These are phyloP conservation scores for Candida ovalis DNA, from an alignment of 805 yeast species.

Conservation along the genomic window DNA sequence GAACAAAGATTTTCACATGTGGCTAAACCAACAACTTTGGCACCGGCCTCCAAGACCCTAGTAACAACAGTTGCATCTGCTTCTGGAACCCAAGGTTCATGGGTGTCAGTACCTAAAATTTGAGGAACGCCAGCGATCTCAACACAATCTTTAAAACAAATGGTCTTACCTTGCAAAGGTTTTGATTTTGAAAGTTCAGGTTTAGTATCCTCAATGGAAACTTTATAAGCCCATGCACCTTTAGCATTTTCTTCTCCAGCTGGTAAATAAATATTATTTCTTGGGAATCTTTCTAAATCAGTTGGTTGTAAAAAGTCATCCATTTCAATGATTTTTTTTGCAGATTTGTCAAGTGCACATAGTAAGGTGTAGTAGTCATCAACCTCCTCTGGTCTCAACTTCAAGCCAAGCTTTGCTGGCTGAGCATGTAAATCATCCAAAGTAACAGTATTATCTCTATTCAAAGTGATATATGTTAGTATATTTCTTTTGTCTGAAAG, in stretches of 20 bases:
- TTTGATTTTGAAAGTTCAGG: slow-evolving; percentile 30
- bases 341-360: slow-evolving; percentile 28
- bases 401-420: slow-evolving; percentile 23
- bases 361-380: slow-evolving; percentile 25
- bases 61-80: slow-evolving; percentile 36
- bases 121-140: slow-evolving; percentile 35
- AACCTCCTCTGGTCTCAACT: slow-evolving; percentile 19
- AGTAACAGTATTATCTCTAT: slow-evolving; percentile 25
- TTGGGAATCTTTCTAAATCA: slow-evolving; percentile 32
- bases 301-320: slow-evolving; percentile 30
- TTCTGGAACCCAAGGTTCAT: slow-evolving; percentile 30
- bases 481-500: background rate
- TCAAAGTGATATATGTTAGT: background rate
- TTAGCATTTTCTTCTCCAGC: slow-evolving; percentile 21
- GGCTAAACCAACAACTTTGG: slow-evolving; percentile 31
- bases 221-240: slow-evolving; percentile 33
- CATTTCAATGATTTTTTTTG: slow-evolving; percentile 24
- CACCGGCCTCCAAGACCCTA: slow-evolving; percentile 34
- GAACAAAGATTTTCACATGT: slow-evolving; percentile 36
- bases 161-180: slow-evolving; percentile 26
- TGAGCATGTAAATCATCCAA: slow-evolving; percentile 20
- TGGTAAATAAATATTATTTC: slow-evolving; percentile 26
- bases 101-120: slow-evolving; percentile 34
- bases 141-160: slow-evolving; percentile 34
- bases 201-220: slow-evolving; percentile 25